Evolutionary conservation across 2,329 filamentous ascomycete genomes (phyloP), one percentile per base, ranked within the genome.

Genomic region (Dryadomyces quercivorus): DNA sequence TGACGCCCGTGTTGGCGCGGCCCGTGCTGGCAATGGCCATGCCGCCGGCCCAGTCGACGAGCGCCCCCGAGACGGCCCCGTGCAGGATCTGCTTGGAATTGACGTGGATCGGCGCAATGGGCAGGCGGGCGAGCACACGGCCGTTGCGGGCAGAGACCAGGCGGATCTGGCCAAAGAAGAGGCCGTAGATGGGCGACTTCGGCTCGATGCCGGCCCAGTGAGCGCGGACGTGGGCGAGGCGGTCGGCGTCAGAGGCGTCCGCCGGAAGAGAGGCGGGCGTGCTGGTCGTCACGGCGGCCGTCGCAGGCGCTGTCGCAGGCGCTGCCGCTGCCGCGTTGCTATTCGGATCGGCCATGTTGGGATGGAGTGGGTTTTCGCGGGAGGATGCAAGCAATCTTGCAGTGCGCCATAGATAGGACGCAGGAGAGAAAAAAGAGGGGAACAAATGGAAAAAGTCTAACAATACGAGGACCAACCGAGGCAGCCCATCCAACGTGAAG

Each of bases 21-120:
- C 82, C 66, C 59, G 86, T 84, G 0, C 80, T 77, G 4, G 83
- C 80, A 61, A 90, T 84, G 21, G 84, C 84, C 68, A 89, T 74
- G 36, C 85, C 85, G 44, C 85, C 86, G 6, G 79, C 77, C 77
- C 84, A 88, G 70, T 90, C 86, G 49, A 87, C 76, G 20, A 90
- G 74, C 0, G 85, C 80, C 0, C 84, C 85, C 31, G 81, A 83
- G 3, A 86, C 85, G 50, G 82, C 81, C 59, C 86, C 86, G 68
- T 90, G 86, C 9, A 90, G 75, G 20, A 78, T 80, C 6, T 80
- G 77, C 55, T 78, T 75, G 57, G 78, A 80, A 70, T 88, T 88
- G 65, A 88, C 74, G 66, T 88, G 85, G 59, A 75, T 73, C 12
- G 66, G 58, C 16, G 66, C 69, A 7, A 82, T 69, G 1, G 66